Conservation (phyloP, 2,329 filamentous ascomycete genomes). For the Trichoderma sp. region DNA sequence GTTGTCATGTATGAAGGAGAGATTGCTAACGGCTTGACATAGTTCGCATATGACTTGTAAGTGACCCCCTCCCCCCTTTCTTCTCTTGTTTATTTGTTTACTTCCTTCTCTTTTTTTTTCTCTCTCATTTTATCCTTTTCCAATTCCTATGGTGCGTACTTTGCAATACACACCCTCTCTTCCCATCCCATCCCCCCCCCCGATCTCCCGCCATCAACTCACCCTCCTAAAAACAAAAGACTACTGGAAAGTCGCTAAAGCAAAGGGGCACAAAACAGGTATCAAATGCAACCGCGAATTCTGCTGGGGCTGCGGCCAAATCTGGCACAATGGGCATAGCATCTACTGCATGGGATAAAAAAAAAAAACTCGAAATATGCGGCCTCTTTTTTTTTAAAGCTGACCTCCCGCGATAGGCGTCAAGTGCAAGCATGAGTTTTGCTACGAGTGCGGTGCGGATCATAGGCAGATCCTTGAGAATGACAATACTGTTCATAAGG, state of each 20-base stretch:
- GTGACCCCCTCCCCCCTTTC: constrained; percentile 20
- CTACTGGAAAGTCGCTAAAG: not conserved
- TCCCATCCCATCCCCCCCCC: not conserved
- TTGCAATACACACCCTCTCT: not conserved
- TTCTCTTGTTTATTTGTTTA: not conserved
- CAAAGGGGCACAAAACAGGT: constrained; percentile 28
- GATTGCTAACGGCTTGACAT: constrained; percentile 24
- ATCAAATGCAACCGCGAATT: constrained; percentile 35
- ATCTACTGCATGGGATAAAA: constrained; percentile 24
- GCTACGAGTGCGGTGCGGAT: constrained; percentile 37
- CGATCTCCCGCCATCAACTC: not conserved
- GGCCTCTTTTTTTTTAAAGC: not conserved
- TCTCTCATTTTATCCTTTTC: not conserved
- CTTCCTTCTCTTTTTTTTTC: not conserved
- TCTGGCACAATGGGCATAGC: constrained; percentile 25
- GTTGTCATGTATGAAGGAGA: not conserved
- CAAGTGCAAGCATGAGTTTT: constrained; percentile 32
- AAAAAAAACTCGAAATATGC: not conserved
- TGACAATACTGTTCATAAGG: constrained; percentile 34
- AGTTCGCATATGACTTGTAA: constrained; percentile 44
- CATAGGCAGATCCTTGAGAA: constrained; percentile 31
- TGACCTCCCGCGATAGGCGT: constrained; percentile 25
- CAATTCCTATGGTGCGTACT: constrained; percentile 13
- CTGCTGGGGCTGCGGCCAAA: constrained; percentile 34
- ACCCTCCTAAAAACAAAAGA: not conserved